Evolutionary conservation across 768 basidiomycete genomes (phyloP), one percentile per base, ranked within the genome.

Genomic region (Collybia sordida): DNA sequence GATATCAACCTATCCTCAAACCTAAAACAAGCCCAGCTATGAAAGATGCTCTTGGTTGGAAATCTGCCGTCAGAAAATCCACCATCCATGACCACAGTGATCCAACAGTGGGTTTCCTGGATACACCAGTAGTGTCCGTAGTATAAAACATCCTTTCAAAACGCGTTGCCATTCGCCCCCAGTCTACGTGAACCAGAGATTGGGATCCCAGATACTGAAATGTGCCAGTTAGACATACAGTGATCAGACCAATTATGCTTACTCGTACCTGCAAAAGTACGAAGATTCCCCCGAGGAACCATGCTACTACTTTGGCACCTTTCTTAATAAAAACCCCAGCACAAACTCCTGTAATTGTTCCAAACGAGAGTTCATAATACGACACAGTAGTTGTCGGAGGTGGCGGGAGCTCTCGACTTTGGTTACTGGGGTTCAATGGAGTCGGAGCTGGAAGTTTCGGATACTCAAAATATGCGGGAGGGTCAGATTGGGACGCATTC

Each of bases 271-370:
- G 94, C 7, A 98, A 79, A 39, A 98, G 68, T 18, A 98, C 87
- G 56, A 97, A 98, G 2, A 90, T 72, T 3, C 93, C 93, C 3
- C 96, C 96, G n/a, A 97, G 69, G 37, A 88, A 63, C 70, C 93
- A 94, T 0, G 94, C 96, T 9, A 86, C 67, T 2, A 81, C 74
- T 64, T 86, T 90, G 6, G 86, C 82, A n/a, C 96, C 95, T 67
- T 96, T 98, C 71, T 97, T 98, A 58, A 96, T 75, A 62, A 98
- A 98, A 0, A 98, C 78, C 0, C 96, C 96, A 0, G 92, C 84
- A 60, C 93, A 97, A 36, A 98, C 64, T 0, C 96, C 96, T 49
- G 85, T 81, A 0, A 90, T 85, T 4, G 93, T 90, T 9, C 96
- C 96, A 63, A 98, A 98, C 0, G 85, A 75, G 22, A 98, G 80